phyloP scores from a whole-genome alignment of 208 protist species.

The Eutreptiella sp. region DNA sequence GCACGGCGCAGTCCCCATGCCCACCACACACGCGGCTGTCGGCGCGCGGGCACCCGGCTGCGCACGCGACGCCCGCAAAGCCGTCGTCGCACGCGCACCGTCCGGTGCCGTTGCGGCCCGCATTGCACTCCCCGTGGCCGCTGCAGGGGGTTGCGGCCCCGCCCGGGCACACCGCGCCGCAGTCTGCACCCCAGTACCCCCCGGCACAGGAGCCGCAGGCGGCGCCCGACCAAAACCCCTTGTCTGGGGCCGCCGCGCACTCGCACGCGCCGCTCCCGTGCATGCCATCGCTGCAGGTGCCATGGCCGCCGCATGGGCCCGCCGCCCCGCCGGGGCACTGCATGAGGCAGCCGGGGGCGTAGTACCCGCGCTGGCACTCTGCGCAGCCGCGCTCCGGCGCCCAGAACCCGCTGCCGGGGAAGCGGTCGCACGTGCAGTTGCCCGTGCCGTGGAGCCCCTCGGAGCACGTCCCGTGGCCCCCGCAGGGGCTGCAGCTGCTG shows the following conservation, averaged over 20 bases:
- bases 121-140: slow-evolving; percentile 24
- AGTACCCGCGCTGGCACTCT: no score
- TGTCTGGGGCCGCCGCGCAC: neutral
- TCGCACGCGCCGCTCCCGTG: slow-evolving; percentile 23
- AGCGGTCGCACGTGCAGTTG: no score
- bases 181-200: slow-evolving; percentile 15
- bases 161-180: neutral
- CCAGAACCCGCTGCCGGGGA: slow-evolving; percentile 22
- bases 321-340: no score
- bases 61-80: neutral
- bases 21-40: neutral
- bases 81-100: slow-evolving; percentile 1
- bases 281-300: neutral
- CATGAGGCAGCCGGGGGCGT: no score
- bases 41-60: neutral
- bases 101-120: slow-evolving; percentile 6
- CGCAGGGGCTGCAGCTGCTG: no score
- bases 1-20: neutral
- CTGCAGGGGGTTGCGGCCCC: neutral
- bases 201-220: slow-evolving; percentile 16
- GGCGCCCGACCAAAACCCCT: slow-evolving; percentile 19
- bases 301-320: no score
- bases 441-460: no score
- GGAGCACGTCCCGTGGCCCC: no score
- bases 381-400: neutral